Conservation (phyloP, 257 asterid species). For the Solanum rostratum region DNA sequence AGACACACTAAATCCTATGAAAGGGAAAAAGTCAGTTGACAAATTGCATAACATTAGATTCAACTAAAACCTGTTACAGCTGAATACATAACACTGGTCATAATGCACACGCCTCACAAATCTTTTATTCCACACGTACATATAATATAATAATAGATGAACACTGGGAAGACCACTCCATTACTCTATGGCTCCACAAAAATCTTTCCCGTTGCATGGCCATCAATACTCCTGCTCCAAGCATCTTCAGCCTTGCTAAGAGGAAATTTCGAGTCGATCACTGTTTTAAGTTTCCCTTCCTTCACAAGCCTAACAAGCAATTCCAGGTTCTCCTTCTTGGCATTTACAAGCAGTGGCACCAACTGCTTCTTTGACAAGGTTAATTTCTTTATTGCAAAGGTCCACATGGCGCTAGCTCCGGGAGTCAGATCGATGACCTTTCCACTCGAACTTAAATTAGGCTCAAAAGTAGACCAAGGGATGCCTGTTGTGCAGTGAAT, state of each 20-base stretch:
- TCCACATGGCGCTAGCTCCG: slow-evolving; percentile 26
- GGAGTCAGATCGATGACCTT: slow-evolving; percentile 51
- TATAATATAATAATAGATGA: background rate
- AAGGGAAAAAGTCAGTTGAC: background rate
- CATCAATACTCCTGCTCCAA: slow-evolving; percentile 47
- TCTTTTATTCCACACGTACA: background rate
- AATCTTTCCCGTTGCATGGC: slow-evolving; percentile 75
- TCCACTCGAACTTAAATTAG: slow-evolving; percentile 34
- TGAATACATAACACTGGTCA: background rate
- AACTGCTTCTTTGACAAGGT: slow-evolving; percentile 34
- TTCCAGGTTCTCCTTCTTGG: slow-evolving; percentile 23
- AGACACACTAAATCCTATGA: background rate
- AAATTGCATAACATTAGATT: background rate
- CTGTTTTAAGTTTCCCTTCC: slow-evolving; percentile 50
- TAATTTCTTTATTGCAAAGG: slow-evolving; percentile 26
- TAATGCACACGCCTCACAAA: background rate
- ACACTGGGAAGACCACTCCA: background rate
- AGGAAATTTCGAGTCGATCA: slow-evolving; percentile 35
- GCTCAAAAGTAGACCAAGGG: slow-evolving; percentile 51
- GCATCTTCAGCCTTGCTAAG: slow-evolving; percentile 47
- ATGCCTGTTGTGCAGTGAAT: slow-evolving; percentile 37
- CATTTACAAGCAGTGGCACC: slow-evolving; percentile 20
- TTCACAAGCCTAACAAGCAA: slow-evolving; percentile 39
- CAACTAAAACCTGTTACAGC: background rate
- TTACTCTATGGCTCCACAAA: slow-evolving; percentile 24